Base-by-base conservation (phyloP, 148 eudicot species). In the Arbutus unedo region DNA sequence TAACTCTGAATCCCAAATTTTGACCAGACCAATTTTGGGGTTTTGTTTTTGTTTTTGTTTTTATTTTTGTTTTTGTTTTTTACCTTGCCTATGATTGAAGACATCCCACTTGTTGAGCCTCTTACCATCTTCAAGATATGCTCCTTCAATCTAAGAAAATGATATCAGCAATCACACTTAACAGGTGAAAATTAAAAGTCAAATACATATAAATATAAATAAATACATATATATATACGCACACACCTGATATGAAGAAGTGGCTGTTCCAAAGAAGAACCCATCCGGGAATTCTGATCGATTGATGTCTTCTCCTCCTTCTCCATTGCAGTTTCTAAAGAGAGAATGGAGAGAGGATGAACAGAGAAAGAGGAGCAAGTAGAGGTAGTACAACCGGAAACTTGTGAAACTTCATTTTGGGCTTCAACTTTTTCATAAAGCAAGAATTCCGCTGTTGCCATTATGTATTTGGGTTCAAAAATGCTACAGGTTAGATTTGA, bases 51-150 rank as follows among this genome's bases (percentile, higher is more conserved):
- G n/a, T n/a, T n/a, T n/a, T n/a, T n/a, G n/a, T n/a, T n/a, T n/a
- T n/a, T n/a, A n/a, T n/a, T n/a, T n/a, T n/a, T n/a, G n/a, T 64
- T 8, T 8, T 23, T 31, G 0, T 8, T 45, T 7, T 31, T 56
- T 74, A 89, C 92, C 90, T 55, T 77, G 62, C 7, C 81, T 54
- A 41, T 75, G 90, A 78, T 88, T 85, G 77, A 90, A 93, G 49
- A 85, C 89, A 88, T 93, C 97, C 97, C 97, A 93, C 51, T 91
- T 90, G 84, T 79, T 90, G 25, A 91, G 91, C 5, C 89, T 73
- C 86, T 90, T 93, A 11, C 92, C 91, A 87, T 88, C 97, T 85
- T 88, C 92, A 66, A 85, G 85, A 80, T 79, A 85, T 11, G 88
- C 97, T 72, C 97, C 97, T 86, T 91, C 97, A 50, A 91, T 84